These are phyloP conservation scores for Sphagnum contortum DNA, from an alignment of 225 moss, liverwort and hornwort species.

Conservation along the genomic window DNA sequence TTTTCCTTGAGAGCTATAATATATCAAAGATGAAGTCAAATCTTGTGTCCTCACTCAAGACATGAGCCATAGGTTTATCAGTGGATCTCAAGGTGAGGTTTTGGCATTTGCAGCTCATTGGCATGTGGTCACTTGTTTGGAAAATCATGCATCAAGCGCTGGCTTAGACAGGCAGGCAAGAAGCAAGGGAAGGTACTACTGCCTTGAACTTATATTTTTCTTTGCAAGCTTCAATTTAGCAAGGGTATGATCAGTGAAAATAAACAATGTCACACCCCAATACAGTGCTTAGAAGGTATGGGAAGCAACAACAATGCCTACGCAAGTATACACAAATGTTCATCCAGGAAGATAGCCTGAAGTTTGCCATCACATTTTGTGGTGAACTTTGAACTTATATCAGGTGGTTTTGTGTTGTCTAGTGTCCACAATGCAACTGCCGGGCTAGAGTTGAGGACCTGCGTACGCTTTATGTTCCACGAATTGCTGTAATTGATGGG, in stretches of 20 bases:
- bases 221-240: too few relatives aligned
- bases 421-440: slow-evolving; percentile 90
- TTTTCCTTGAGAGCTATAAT: background rate
- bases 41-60: too few relatives aligned
- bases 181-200: slow-evolving; percentile 52
- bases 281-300: too few relatives aligned
- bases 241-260: background rate
- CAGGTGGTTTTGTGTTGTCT: slow-evolving; percentile 4
- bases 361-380: background rate
- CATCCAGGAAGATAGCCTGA: too few relatives aligned
- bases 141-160: slow-evolving; percentile 71
- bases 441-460: slow-evolving; percentile 67
- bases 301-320: too few relatives aligned
- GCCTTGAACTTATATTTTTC: background rate
- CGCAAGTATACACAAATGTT: too few relatives aligned
- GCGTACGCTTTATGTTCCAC: slow-evolving; percentile 60
- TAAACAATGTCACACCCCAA: background rate
- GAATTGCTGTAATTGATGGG: slow-evolving; percentile 57
- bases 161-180: slow-evolving; percentile 55
- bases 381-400: background rate
- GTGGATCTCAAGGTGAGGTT: background rate
- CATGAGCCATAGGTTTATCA: too few relatives aligned
- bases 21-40: too few relatives aligned
- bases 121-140: slow-evolving; percentile 87
- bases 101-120: slow-evolving; percentile 37